Base-by-base conservation (phyloP, 495 filamentous ascomycete genomes). In the Aspergillus biplanus region DNA sequence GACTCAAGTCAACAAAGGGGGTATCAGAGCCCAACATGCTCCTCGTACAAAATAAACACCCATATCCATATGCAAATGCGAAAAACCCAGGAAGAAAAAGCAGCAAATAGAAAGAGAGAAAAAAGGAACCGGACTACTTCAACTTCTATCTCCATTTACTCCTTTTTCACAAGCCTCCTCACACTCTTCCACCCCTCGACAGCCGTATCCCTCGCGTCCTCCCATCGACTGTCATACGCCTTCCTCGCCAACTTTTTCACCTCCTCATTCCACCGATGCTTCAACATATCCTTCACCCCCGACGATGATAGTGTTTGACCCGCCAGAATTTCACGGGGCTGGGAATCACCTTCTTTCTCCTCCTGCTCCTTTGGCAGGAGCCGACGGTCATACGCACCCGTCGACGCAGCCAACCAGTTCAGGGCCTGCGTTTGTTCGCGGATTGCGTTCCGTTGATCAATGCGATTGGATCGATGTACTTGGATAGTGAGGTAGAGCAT, bases 201-300 rank as follows among this genome's bases (percentile, higher is more conserved):
- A 7, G 73, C 75, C 3, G 73, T 71, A 33, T 88, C 83, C 62
- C 87, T 82, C 47, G 85, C 80, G 56, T 80, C 82, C 48, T 81
- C 75, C 86, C 86, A 90, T 67, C 89, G 82, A 63, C 79, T 85
- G n/a, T 77, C 82, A 71, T 90, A 83, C 48, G 84, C 85, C 84
- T 88, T 89, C 52, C 78, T 80, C n/a, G 88, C 88, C 55, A 87
- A 80, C 46, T 75, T 78, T 70, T 90, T 85, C 33, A 94, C 75
- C 75, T 94, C 91, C 47, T 81, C 74, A 69, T 95, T 94, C 91
- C 91, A 95, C 52, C 82, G 75, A 72, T 92, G 89, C 77, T 95
- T 95, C 66, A 89, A 76, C 8, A 85, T 77, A 68, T 92, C 90
- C 42, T 83, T 69, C 63, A 88, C 76, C 15, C 79, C 79, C 34